Percentiles rank a stretch among this genome's conserved stretches.
Conservation (phyloP, 306 rosid species). For the Clitoria ternatea region DNA sequence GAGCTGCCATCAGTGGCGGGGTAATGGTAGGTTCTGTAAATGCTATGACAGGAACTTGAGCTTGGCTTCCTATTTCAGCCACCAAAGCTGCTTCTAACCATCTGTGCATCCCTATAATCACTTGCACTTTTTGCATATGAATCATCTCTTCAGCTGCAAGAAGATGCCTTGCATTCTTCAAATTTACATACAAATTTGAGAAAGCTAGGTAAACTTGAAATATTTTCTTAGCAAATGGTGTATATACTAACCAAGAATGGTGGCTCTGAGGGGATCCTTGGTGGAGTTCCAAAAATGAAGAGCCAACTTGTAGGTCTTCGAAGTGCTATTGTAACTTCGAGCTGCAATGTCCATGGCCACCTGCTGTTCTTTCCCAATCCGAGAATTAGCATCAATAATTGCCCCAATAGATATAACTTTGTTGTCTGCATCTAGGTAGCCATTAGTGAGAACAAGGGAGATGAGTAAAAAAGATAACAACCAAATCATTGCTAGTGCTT, state of each 20-base stretch:
- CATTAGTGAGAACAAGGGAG: neutral
- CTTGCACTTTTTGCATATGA: conserved; percentile 31
- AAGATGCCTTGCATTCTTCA: neutral
- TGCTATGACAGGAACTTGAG: conserved; percentile 53
- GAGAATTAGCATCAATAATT: conserved; percentile 35
- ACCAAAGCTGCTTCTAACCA: conserved; percentile 56
- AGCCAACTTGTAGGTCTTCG: conserved; percentile 32
- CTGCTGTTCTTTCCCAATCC: conserved; percentile 48
- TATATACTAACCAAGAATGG: conserved; percentile 33
- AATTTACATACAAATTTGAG: neutral
- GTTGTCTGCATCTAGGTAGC: neutral
- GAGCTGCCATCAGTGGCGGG: conserved; percentile 30
- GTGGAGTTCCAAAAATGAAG: conserved; percentile 24
- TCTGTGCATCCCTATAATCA: conserved; percentile 51
- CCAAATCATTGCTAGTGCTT: conserved; percentile 6
- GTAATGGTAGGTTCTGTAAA: conserved; percentile 42
- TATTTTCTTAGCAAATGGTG: neutral
- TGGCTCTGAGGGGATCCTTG: conserved; percentile 14
- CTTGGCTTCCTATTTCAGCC: conserved; percentile 47
- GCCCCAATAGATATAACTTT: conserved; percentile 34
- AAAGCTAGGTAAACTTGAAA: neutral
- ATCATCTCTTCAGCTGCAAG: conserved; percentile 49
- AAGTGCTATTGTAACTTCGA: conserved; percentile 26
- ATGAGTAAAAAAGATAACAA: conserved; percentile 13
- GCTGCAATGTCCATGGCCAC: conserved; percentile 41